A percentile compares a stretch with the other conserved stretches of the same genome.
These are phyloP conservation scores for Quercus berberidifolia DNA, from an alignment of 306 rosid species.

Conservation along the genomic window DNA sequence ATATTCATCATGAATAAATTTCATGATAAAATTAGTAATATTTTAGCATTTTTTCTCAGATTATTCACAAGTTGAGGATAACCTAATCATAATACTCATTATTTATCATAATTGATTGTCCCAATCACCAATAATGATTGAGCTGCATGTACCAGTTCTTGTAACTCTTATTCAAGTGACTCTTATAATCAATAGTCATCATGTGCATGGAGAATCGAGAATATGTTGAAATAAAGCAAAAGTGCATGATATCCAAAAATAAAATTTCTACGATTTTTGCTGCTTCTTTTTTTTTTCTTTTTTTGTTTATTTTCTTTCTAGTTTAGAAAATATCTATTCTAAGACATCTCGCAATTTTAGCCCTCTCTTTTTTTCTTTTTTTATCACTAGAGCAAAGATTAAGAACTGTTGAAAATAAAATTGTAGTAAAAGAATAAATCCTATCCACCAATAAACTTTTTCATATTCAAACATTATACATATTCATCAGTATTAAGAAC, in stretches of 20 bases:
- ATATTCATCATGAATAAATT: too few species aligned
- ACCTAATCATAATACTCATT: background rate
- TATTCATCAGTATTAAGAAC: background rate
- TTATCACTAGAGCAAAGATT: too few species aligned
- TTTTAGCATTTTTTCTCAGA: too few species aligned
- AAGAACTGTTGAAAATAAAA: too few species aligned
- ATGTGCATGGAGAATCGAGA: background rate
- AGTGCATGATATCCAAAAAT: background rate
- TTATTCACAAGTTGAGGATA: too few species aligned
- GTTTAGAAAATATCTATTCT: too few species aligned
- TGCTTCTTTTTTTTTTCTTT: background rate
- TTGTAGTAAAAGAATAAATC: background rate
- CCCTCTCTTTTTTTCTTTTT: too few species aligned
- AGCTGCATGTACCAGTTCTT: background rate
- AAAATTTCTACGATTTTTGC: background rate
- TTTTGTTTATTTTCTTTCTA: background rate
- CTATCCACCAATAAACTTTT: background rate
- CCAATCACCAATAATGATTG: background rate
- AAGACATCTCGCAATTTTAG: too few species aligned
- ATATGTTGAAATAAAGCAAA: background rate
- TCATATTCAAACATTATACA: background rate
- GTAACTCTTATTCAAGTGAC: background rate
- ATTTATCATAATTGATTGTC: background rate
- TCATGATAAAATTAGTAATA: too few species aligned
- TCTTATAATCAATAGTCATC: background rate